Conservation (phyloP, 2,329 filamentous ascomycete species). For the Diplocarpon rosae region DNA sequence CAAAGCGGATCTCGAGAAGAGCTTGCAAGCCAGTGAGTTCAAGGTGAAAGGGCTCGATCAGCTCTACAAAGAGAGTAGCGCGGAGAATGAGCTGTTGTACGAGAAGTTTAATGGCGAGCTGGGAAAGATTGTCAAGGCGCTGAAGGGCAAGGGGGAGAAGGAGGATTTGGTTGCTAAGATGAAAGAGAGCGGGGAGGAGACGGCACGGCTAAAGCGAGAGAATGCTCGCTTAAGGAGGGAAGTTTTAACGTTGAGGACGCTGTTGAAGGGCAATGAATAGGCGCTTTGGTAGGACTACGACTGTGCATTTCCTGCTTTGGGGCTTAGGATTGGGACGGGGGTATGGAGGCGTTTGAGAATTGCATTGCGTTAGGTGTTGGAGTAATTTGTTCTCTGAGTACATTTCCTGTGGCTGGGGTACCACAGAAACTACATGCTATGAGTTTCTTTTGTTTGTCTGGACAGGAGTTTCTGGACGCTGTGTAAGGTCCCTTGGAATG, state of each 20-base stretch:
- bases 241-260: slow-evolving; percentile 38
- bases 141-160: slow-evolving; percentile 66
- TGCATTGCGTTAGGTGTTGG: not conserved
- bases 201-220: slow-evolving; percentile 68
- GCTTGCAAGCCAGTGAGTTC: slow-evolving; percentile 61
- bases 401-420: too few relatives aligned
- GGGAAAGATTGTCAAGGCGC: slow-evolving; percentile 66
- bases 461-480: too few relatives aligned
- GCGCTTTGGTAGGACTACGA: not conserved
- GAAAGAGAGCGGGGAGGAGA: slow-evolving; percentile 67
- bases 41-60: slow-evolving; percentile 78
- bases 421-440: too few relatives aligned
- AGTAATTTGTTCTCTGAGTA: too few relatives aligned
- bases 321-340: not conserved
- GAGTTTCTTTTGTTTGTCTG: too few relatives aligned
- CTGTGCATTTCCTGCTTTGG: not conserved
- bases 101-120: slow-evolving; percentile 88
- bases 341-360: not conserved
- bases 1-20: slow-evolving; percentile 59
- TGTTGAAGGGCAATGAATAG: slow-evolving; percentile 47
- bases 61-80: slow-evolving; percentile 74
- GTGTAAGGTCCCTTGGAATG: too few relatives aligned
- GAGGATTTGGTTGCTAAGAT: slow-evolving; percentile 65
- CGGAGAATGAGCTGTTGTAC: slow-evolving; percentile 88
- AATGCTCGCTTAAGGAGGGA: slow-evolving; percentile 76